Evolutionary conservation across 2,329 filamentous ascomycete genomes (phyloP).

Genomic region (Pseudocercospora crystallina): DNA sequence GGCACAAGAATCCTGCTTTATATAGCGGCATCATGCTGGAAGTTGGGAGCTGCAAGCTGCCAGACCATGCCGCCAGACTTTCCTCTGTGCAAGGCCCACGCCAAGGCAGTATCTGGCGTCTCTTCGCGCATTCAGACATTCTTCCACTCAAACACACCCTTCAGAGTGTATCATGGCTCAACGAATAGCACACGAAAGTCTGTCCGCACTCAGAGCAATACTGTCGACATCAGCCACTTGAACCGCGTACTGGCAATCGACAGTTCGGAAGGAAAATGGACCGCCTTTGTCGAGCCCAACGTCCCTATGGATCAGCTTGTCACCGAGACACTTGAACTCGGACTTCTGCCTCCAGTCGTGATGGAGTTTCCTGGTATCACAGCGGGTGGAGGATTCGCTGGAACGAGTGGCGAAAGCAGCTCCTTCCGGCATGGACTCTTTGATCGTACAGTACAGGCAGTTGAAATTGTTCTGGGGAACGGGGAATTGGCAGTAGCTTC

Average conservation of each 20-base stretch:
- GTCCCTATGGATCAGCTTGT: slow-evolving; percentile 66
- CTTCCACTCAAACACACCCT: slow-evolving; percentile 50
- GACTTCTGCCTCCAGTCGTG: slow-evolving; percentile 62
- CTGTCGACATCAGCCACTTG: slow-evolving; percentile 49
- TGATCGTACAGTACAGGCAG: slow-evolving; percentile 58
- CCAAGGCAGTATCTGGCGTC: too few species aligned
- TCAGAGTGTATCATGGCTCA: slow-evolving; percentile 57
- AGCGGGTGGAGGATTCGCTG: slow-evolving; percentile 64
- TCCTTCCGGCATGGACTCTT: slow-evolving; percentile 67
- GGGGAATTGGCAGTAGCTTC: slow-evolving; percentile 55
- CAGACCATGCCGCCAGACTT: too few species aligned
- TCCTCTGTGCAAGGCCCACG: too few species aligned
- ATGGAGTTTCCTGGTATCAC: slow-evolving; percentile 73
- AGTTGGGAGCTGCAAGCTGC: too few species aligned
- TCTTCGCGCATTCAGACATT: too few species aligned
- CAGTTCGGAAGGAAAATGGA: slow-evolving; percentile 34
- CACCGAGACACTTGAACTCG: slow-evolving; percentile 54
- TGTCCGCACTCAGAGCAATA: slow-evolving; percentile 37
- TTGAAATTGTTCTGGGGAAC: slow-evolving; percentile 64
- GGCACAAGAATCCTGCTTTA: too few species aligned
- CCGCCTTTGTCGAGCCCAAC: slow-evolving; percentile 62
- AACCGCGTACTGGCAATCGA: slow-evolving; percentile 48
- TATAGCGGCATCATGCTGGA: too few species aligned
- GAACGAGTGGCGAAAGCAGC: slow-evolving; percentile 65
- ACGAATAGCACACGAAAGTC: slow-evolving; percentile 50